phyloP scores from a whole-genome alignment of 768 basidiomycete genomes.

The Chlorophyllum brunneum region DNA sequence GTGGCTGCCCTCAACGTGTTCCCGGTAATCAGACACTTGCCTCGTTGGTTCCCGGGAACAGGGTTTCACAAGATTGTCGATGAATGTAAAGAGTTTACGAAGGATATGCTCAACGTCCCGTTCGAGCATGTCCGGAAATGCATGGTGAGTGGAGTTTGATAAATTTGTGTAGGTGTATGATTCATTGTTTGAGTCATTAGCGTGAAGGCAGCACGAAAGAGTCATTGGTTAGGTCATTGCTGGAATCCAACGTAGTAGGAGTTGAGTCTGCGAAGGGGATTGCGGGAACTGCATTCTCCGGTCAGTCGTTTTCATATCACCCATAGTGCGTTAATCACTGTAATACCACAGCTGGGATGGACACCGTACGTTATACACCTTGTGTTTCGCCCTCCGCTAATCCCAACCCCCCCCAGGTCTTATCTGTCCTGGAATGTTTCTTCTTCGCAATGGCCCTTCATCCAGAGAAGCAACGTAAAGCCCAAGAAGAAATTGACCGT shows the following conservation, averaged over 20 bases:
- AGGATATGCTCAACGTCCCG: constrained; percentile 18
- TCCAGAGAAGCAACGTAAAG: constrained; percentile 25
- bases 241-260: constrained; percentile 7
- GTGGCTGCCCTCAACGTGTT: constrained; percentile 22
- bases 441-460: constrained; percentile 25
- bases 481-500: constrained; percentile 28
- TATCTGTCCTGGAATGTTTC: constrained; percentile 18
- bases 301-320: constrained; percentile 1
- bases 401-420: constrained; percentile 10
- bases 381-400: background rate
- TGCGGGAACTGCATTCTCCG: constrained; percentile 14
- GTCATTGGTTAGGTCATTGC: constrained; percentile 7
- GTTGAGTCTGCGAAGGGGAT: constrained; percentile 10
- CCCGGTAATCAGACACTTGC: constrained; percentile 23
- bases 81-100: constrained; percentile 13
- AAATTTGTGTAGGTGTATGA: background rate
- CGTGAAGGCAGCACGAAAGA: constrained; percentile 10
- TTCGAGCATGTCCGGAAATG: constrained; percentile 18
- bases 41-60: constrained; percentile 30
- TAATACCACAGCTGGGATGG: constrained; percentile 12
- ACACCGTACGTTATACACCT: constrained; percentile 12
- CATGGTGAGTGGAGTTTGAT: constrained; percentile 16
- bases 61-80: constrained; percentile 20
- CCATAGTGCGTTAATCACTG: background rate
- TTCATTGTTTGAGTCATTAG: background rate